Conservation (phyloP, 768 basidiomycete genomes). For the Heimioporus sp. region DNA sequence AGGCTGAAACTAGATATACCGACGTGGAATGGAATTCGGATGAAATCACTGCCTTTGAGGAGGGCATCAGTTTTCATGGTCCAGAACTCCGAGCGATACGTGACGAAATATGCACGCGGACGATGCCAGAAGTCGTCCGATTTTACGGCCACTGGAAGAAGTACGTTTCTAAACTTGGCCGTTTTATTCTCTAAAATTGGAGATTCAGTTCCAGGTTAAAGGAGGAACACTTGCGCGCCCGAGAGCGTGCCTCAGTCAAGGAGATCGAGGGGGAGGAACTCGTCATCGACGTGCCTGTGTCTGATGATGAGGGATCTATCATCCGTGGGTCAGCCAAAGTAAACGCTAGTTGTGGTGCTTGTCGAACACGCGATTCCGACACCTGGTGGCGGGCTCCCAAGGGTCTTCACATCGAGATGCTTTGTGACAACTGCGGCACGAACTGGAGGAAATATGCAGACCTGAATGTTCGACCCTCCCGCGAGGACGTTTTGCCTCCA, state of each 20-base stretch:
- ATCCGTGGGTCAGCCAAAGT: constrained; percentile 54
- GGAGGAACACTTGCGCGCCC: constrained; percentile 61
- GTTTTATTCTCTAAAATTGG: constrained; percentile 9
- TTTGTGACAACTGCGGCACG: constrained; percentile 84
- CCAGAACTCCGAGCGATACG: constrained; percentile 78
- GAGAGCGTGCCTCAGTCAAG: constrained; percentile 34
- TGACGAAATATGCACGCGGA: constrained; percentile 68
- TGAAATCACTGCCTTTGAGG: constrained; percentile 74
- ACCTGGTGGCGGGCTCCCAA: constrained; percentile 94
- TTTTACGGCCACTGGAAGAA: constrained; percentile 89
- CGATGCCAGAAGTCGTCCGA: constrained; percentile 75
- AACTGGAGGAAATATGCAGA: constrained; percentile 95
- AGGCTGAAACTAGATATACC: constrained; percentile 56
- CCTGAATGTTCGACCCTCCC: constrained; percentile 67
- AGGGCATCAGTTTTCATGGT: constrained; percentile 67
- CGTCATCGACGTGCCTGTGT: constrained; percentile 29
- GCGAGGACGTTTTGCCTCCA: constrained; percentile 59
- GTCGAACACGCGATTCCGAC: constrained; percentile 74
- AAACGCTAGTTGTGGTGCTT: constrained; percentile 73
- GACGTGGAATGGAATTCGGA: constrained; percentile 72
- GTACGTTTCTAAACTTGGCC: constrained; percentile 36
- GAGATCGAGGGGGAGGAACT: constrained; percentile 26
- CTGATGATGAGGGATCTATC: constrained; percentile 79
- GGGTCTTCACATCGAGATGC: constrained; percentile 69
- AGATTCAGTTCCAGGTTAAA: constrained; percentile 56